Percentiles rank a stretch among this genome's conserved stretches.
These are phyloP conservation scores for Cyberlindnera samutprakarnensis DNA, from an alignment of 805 yeast species.

Conservation along the genomic window DNA sequence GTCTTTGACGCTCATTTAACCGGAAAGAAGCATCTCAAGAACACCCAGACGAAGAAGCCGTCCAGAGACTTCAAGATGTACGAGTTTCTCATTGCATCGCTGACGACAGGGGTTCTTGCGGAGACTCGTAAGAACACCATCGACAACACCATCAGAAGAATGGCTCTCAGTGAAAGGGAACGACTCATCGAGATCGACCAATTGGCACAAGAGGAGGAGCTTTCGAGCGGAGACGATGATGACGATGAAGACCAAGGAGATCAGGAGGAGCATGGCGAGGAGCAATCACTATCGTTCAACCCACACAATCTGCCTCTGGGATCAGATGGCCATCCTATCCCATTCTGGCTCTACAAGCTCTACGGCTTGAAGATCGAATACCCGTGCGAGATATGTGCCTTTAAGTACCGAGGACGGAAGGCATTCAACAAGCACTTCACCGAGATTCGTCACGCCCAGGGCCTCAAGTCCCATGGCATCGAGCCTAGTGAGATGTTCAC, in stretches of 20 bases:
- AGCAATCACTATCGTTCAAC: constrained; percentile 24
- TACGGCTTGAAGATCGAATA: constrained; percentile 75
- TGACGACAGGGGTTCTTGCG: not conserved
- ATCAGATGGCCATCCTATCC: constrained; percentile 86
- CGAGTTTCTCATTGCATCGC: not conserved
- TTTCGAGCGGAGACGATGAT: constrained; percentile 11
- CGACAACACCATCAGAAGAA: constrained; percentile 54
- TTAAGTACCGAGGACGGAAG: constrained; percentile 62
- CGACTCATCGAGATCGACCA: constrained; percentile 26
- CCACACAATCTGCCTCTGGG: constrained; percentile 70
- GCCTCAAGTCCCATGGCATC: constrained; percentile 70
- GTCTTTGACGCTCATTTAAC: constrained; percentile 62
- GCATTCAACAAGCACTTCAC: constrained; percentile 69
- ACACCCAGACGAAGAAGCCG: constrained; percentile 15
- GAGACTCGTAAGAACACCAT: constrained; percentile 43
- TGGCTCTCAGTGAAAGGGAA: constrained; percentile 57
- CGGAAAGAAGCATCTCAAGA: constrained; percentile 69
- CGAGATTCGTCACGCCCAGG: constrained; percentile 63
- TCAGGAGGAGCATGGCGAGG: constrained; percentile 4
- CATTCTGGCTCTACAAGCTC: constrained; percentile 85
- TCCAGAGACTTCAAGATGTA: constrained; percentile 1
- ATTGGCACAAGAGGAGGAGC: constrained; percentile 21
- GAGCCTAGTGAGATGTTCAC: constrained; percentile 42
- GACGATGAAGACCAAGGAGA: constrained; percentile 26
- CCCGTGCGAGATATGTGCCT: constrained; percentile 78